Evolutionary conservation across 2,329 filamentous ascomycete genomes (phyloP).

Genomic region (Aspergillus sp.): DNA sequence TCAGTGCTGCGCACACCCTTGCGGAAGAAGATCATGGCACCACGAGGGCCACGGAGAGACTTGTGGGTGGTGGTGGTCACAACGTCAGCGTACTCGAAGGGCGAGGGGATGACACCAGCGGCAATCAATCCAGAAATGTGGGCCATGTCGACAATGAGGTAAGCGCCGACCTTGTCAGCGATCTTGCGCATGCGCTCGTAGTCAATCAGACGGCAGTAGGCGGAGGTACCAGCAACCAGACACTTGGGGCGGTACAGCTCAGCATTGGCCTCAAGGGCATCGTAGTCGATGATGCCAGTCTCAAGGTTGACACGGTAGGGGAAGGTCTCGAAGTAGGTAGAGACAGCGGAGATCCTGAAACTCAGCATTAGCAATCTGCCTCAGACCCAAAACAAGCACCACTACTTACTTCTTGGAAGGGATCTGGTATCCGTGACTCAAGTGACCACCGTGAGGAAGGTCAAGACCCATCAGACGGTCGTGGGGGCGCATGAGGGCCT

Average conservation of each 20-base stretch:
- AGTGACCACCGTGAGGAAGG: constrained; percentile 89
- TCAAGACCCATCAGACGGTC: constrained; percentile 97
- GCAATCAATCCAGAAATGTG: constrained; percentile 94
- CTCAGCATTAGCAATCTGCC: neutral
- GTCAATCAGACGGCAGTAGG: constrained; percentile 93
- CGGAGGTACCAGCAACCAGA: constrained; percentile 89
- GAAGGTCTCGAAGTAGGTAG: constrained; percentile 97
- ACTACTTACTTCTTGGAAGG: constrained; percentile 70
- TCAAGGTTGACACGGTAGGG: constrained; percentile 88
- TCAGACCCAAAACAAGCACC: too few relatives aligned
- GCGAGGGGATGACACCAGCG: constrained; percentile 83
- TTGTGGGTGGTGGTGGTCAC: constrained; percentile 99
- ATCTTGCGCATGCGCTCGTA: constrained; percentile 90
- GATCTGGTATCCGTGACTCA: constrained; percentile 96
- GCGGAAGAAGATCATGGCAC: constrained; percentile 97
- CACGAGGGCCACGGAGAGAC: constrained; percentile 87
- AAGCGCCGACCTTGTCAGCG: constrained; percentile 84
- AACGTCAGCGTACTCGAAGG: constrained; percentile 85
- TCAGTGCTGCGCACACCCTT: constrained; percentile 82
- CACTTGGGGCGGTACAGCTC: constrained; percentile 90
- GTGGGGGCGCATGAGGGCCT: constrained; percentile 87
- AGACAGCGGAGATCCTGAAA: constrained; percentile 83
- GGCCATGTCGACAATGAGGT: constrained; percentile 92
- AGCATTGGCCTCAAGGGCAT: constrained; percentile 81
- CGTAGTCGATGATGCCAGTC: constrained; percentile 93